Evolutionary conservation across 2,329 filamentous ascomycete genomes (phyloP).

Genomic region (Hysterium pulicare): DNA sequence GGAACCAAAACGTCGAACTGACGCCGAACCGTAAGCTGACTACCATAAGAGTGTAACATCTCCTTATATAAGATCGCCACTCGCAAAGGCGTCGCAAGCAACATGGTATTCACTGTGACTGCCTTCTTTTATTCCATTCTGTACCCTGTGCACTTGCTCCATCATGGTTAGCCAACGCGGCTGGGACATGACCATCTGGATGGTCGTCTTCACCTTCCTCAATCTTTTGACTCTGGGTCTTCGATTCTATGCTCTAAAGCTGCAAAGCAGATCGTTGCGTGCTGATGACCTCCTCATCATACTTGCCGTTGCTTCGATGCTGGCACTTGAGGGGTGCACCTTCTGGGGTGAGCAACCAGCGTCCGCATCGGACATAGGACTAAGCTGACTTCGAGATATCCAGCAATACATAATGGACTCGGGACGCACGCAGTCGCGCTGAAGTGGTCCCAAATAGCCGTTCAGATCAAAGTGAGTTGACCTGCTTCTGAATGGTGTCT

Average conservation of each 20-base stretch:
- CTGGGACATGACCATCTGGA: constrained; percentile 1
- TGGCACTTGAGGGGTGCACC: not conserved
- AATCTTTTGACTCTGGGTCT: constrained; percentile 1
- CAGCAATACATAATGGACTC: no score
- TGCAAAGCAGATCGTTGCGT: not conserved
- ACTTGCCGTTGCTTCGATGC: not conserved
- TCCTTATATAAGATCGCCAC: no score
- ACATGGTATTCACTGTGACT: no score
- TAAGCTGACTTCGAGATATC: no score
- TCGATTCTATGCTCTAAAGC: not conserved
- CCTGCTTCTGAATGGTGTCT: no score
- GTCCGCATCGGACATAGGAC: no score
- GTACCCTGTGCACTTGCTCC: not conserved
- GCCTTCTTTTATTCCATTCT: no score
- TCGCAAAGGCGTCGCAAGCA: no score
- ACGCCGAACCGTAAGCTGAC: no score
- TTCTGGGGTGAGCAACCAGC: constrained; percentile 1
- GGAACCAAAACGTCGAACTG: no score
- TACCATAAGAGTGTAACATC: no score
- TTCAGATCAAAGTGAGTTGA: not conserved
- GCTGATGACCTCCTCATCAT: constrained; percentile 4
- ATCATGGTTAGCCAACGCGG: constrained; percentile 1
- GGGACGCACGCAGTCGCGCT: not conserved
- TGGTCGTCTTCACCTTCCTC: constrained; percentile 7
- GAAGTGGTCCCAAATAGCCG: not conserved